Evolutionary conservation across 2,329 filamentous ascomycete species (phyloP).

Genomic region (Amphichorda felina): DNA sequence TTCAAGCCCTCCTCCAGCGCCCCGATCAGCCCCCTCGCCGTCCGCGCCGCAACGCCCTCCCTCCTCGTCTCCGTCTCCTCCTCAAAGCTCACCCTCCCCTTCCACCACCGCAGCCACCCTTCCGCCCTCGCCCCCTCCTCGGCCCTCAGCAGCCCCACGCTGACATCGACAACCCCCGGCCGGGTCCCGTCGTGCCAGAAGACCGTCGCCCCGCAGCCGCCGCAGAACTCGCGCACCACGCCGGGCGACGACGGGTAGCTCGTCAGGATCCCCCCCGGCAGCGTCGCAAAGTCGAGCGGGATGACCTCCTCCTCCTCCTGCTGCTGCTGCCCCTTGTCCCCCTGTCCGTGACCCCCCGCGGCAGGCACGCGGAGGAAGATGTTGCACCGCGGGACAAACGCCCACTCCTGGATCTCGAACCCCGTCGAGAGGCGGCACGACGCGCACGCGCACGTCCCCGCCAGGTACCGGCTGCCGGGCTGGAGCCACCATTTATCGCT

Average conservation of each 20-base stretch:
- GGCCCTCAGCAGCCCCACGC: conserved; percentile 43
- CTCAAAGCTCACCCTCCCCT: conserved; percentile 42
- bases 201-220: conserved; percentile 31
- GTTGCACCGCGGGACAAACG: conserved; percentile 49
- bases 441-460: conserved; percentile 48
- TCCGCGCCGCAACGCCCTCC: conserved; percentile 11
- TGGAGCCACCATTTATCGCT: conserved; percentile 51
- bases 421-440: conserved; percentile 50
- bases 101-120: conserved; percentile 52
- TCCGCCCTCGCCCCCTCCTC: conserved; percentile 41
- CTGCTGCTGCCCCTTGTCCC: too few relatives aligned
- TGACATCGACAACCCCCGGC: conserved; percentile 49
- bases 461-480: conserved; percentile 34
- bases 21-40: conserved; percentile 15
- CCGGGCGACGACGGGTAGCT: conserved; percentile 25
- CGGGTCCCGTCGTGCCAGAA: conserved; percentile 40
- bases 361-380: conserved; percentile 30
- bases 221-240: conserved; percentile 31
- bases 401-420: conserved; percentile 54
- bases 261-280: conserved; percentile 32
- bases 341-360: too few relatives aligned
- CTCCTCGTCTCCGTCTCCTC: conserved; percentile 33
- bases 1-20: conserved; percentile 8
- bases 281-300: conserved; percentile 21
- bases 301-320: background rate